A percentile compares a stretch with the other conserved stretches of the same genome.
phyloP scores from a whole-genome alignment of 1,284 basidiomycete genomes.

The Fomitopsis betulina region DNA sequence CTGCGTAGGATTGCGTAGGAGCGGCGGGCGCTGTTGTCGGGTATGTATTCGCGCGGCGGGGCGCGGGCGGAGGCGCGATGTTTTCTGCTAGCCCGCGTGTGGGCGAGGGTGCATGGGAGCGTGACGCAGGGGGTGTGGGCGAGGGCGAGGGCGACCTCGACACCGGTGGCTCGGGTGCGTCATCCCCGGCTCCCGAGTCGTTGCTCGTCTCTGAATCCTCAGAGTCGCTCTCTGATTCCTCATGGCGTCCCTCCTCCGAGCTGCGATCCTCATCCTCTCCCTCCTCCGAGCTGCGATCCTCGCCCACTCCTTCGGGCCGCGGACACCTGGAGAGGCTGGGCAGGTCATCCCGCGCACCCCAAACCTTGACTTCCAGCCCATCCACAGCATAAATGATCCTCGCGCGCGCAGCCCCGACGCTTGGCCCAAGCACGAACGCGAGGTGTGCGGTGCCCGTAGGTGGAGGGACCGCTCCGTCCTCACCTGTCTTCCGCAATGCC shows the following conservation, averaged over 20 bases:
- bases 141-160: slow-evolving; percentile 22
- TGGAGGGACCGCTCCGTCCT: not conserved
- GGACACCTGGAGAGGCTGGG: not conserved
- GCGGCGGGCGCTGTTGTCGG: slow-evolving; percentile 8
- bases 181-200: no score
- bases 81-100: not conserved
- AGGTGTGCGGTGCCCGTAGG: slow-evolving; percentile 39
- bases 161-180: slow-evolving; percentile 17
- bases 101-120: slow-evolving; percentile 9
- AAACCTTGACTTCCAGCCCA: slow-evolving; percentile 53
- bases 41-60: slow-evolving; percentile 6
- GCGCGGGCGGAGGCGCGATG: not conserved
- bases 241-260: slow-evolving; percentile 21
- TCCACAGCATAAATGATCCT: slow-evolving; percentile 59
- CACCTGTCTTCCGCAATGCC: slow-evolving; percentile 25
- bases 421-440: slow-evolving; percentile 61
- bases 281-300: slow-evolving; percentile 15
- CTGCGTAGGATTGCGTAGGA: slow-evolving; percentile 26
- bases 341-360: slow-evolving; percentile 40
- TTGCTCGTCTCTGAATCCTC: slow-evolving; percentile 18
- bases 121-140: slow-evolving; percentile 10
- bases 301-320: slow-evolving; percentile 11
- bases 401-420: slow-evolving; percentile 50
- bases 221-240: slow-evolving; percentile 14
- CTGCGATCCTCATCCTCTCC: slow-evolving; percentile 17